phyloP scores from a whole-genome alignment of 768 basidiomycete genomes.

The Collybia nuda region DNA sequence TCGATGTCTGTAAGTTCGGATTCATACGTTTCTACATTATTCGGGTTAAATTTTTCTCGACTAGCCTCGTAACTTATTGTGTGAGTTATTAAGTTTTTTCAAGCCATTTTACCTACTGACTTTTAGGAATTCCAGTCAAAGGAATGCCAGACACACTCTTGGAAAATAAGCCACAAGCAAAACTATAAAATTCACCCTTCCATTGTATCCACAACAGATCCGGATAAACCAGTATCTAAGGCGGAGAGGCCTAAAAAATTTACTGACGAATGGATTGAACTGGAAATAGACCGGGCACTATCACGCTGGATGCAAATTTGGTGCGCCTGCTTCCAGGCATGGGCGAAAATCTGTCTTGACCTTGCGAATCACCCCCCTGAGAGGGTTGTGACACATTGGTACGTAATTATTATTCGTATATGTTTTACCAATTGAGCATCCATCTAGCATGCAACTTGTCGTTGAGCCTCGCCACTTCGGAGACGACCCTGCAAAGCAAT shows the following conservation, averaged over 20 bases:
- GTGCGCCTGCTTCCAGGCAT: constrained; percentile 6
- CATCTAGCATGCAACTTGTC: background rate
- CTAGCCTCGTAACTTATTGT: constrained; percentile 11
- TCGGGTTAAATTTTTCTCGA: too few species aligned
- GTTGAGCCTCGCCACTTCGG: constrained; percentile 3
- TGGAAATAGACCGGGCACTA: constrained; percentile 6
- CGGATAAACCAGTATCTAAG: background rate
- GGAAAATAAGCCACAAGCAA: constrained; percentile 15
- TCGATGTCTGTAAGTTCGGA: too few species aligned
- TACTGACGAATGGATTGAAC: constrained; percentile 9
- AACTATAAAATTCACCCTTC: constrained; percentile 6
- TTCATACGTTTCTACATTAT: too few species aligned
- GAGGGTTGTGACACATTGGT: constrained; percentile 14
- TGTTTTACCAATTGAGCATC: background rate
- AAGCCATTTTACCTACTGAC: background rate
- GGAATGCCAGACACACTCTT: constrained; percentile 12
- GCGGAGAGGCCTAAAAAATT: constrained; percentile 7
- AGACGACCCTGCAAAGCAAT: constrained; percentile 5
- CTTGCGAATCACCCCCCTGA: constrained; percentile 10
- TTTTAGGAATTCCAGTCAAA: constrained; percentile 5
- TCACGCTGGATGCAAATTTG: constrained; percentile 11
- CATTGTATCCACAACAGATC: constrained; percentile 4
- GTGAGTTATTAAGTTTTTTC: background rate
- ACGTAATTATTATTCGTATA: background rate
- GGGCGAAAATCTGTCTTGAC: constrained; percentile 9